Evolutionary conservation across 169 alveolate genomes (phyloP).

Genomic region (Cyclospora cayetanensis): DNA sequence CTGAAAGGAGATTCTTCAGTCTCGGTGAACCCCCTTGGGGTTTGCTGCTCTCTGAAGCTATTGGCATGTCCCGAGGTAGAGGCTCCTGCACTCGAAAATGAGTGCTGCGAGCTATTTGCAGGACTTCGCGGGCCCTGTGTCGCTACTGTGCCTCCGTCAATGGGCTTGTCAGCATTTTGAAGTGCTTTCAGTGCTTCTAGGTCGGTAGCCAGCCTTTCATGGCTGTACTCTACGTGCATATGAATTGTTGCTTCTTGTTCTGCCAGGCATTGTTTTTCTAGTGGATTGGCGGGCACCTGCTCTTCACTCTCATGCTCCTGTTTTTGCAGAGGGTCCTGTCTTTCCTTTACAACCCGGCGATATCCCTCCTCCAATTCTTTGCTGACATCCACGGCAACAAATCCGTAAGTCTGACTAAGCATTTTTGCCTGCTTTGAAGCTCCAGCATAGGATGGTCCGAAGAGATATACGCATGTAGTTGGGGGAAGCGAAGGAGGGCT

Average conservation of each 20-base stretch:
- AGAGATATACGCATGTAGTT: conserved; percentile 34
- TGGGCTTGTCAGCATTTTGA: too few relatives aligned
- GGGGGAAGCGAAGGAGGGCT: conserved; percentile 41
- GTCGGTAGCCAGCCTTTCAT: conserved; percentile 18
- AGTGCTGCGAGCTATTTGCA: too few relatives aligned
- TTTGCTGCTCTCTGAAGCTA: too few relatives aligned
- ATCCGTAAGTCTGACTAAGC: conserved; percentile 46
- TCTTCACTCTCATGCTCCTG: conserved; percentile 28
- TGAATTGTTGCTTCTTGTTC: conserved; percentile 19
- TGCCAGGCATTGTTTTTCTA: conserved; percentile 21
- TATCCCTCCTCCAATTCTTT: conserved; percentile 39
- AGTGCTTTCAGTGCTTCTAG: too few relatives aligned
- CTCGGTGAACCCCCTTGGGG: too few relatives aligned
- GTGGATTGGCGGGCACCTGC: conserved; percentile 7
- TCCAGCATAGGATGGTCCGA: conserved; percentile 42
- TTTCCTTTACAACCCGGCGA: conserved; percentile 16
- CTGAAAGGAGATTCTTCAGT: too few relatives aligned
- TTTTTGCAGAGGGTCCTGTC: not conserved
- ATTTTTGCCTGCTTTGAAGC: conserved; percentile 41
- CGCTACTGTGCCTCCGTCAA: too few relatives aligned
- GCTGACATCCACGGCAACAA: not conserved
- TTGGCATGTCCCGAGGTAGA: not conserved
- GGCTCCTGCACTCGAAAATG: too few relatives aligned
- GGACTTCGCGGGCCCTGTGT: too few relatives aligned
- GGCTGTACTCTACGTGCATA: conserved; percentile 39